A percentile compares a stretch with the other conserved stretches of the same genome.
Conservation (phyloP, 192 early-diverging fungal species). For the Chytriomyces confervae region DNA sequence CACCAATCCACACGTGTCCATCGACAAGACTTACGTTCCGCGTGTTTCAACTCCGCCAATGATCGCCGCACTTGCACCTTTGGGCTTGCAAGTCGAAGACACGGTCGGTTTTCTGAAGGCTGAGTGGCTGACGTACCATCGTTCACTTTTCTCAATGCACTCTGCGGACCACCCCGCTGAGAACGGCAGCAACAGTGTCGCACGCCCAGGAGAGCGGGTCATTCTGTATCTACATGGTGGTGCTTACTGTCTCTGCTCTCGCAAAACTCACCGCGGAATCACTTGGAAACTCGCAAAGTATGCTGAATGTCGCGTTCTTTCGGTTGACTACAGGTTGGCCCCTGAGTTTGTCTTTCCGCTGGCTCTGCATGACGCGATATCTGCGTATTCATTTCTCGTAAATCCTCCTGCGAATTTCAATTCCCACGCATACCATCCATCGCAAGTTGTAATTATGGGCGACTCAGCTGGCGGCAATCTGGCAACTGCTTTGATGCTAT, state of each 20-base stretch:
- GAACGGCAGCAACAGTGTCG: background rate
- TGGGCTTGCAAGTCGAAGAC: slow-evolving; percentile 22
- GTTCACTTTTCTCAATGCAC: background rate
- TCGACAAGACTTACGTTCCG: slow-evolving; percentile 21
- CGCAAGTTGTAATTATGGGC: slow-evolving; percentile 53
- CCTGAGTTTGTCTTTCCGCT: slow-evolving; percentile 82
- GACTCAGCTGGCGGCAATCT: slow-evolving; percentile 61
- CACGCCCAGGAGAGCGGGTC: slow-evolving; percentile 15
- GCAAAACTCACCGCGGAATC: slow-evolving; percentile 39
- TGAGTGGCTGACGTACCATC: slow-evolving; percentile 38
- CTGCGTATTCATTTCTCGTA: slow-evolving; percentile 42
- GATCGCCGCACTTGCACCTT: background rate
- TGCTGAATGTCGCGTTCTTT: slow-evolving; percentile 55
- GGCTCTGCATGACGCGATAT: slow-evolving; percentile 65
- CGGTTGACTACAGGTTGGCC: slow-evolving; percentile 80
- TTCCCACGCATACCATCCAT: slow-evolving; percentile 54
- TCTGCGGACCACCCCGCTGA: background rate
- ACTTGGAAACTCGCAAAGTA: slow-evolving; percentile 45
- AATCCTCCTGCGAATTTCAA: background rate
- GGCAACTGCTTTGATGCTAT: slow-evolving; percentile 50
- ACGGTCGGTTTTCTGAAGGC: slow-evolving; percentile 26
- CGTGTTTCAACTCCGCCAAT: background rate
- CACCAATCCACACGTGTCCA: background rate
- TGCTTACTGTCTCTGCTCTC: slow-evolving; percentile 33
- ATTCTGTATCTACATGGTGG: slow-evolving; percentile 43